Conservation (phyloP, 352 stramenopile genomes). For the Phytopythium sindhum region DNA sequence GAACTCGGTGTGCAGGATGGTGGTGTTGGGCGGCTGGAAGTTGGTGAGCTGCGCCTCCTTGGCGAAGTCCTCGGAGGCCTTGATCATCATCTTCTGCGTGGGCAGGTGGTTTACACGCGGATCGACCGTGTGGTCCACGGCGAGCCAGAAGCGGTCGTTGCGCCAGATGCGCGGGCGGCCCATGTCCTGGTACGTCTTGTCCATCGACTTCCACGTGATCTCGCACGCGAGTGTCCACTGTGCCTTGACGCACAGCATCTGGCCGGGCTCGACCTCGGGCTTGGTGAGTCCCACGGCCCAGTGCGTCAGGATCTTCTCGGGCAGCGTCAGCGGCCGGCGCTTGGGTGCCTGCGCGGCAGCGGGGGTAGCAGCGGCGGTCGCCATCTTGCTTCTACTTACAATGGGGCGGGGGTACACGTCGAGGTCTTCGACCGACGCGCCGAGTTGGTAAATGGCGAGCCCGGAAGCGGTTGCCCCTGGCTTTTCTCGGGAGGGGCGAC, state of each 20-base stretch:
- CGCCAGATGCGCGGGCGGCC: constrained; percentile 78
- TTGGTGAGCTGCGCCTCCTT: constrained; percentile 76
- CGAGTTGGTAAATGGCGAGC: background rate
- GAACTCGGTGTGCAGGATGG: constrained; percentile 87
- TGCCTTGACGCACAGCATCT: constrained; percentile 84
- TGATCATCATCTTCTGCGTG: constrained; percentile 87
- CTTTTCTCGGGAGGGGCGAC: constrained; percentile 1
- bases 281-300: constrained; percentile 67
- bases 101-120: constrained; percentile 79
- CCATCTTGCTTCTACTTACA: constrained; percentile 9
- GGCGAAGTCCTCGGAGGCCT: constrained; percentile 78
- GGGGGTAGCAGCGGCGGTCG: constrained; percentile 2
- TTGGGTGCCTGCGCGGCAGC: constrained; percentile 8
- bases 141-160: constrained; percentile 86
- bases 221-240: constrained; percentile 84
- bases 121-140: constrained; percentile 83
- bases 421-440: background rate
- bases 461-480: background rate
- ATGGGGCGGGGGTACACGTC: too few relatives aligned
- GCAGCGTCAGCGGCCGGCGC: constrained; percentile 67
- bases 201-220: constrained; percentile 89
- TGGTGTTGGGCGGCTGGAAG: constrained; percentile 84
- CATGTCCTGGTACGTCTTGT: constrained; percentile 88
- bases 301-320: constrained; percentile 82
- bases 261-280: constrained; percentile 54